These are phyloP conservation scores for Sclerotinia borealis DNA, from an alignment of 2,329 filamentous ascomycete species.

Conservation along the genomic window DNA sequence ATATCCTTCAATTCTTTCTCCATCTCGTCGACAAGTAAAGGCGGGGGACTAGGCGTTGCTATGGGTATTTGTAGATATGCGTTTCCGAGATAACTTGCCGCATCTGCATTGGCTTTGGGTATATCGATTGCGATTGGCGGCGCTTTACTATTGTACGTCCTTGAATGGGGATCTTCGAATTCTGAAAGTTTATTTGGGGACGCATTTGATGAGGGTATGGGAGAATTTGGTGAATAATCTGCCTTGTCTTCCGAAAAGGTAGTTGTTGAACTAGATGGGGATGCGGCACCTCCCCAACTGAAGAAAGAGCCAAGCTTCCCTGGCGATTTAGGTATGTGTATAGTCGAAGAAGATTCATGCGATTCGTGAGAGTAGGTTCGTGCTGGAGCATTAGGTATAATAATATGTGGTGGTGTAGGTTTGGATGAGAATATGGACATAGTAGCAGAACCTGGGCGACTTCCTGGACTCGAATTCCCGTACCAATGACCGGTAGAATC, in stretches of 20 bases:
- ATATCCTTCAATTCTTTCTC: slow-evolving; percentile 93
- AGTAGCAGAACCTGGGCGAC: slow-evolving; percentile 25
- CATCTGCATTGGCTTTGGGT: slow-evolving; percentile 37
- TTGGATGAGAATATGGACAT: slow-evolving; percentile 34
- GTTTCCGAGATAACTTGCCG: slow-evolving; percentile 30
- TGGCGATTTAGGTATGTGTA: slow-evolving; percentile 42
- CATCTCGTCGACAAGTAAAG: slow-evolving; percentile 69
- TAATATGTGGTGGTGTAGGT: slow-evolving; percentile 29
- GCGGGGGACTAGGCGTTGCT: slow-evolving; percentile 35
- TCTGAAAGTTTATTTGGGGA: slow-evolving; percentile 34
- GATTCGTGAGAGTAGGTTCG: slow-evolving; percentile 27
- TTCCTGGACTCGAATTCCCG: slow-evolving; percentile 25
- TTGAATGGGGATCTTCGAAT: slow-evolving; percentile 23
- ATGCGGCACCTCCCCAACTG: slow-evolving; percentile 53
- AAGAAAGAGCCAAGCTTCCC: slow-evolving; percentile 61
- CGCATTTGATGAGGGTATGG: slow-evolving; percentile 48
- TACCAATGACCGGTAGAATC: slow-evolving; percentile 29
- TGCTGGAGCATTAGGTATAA: slow-evolving; percentile 21
- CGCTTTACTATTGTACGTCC: slow-evolving; percentile 22
- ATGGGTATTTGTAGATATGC: slow-evolving; percentile 29
- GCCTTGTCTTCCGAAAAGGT: slow-evolving; percentile 48
- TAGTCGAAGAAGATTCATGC: slow-evolving; percentile 24
- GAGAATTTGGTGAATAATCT: slow-evolving; percentile 53
- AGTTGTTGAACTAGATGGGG: slow-evolving; percentile 52
- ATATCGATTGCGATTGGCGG: slow-evolving; percentile 35